Evolutionary conservation across 1,139 yeast genomes (phyloP), one percentile per base, ranked within the genome.

Genomic region (Chernovozyma sophiae-reginae): DNA sequence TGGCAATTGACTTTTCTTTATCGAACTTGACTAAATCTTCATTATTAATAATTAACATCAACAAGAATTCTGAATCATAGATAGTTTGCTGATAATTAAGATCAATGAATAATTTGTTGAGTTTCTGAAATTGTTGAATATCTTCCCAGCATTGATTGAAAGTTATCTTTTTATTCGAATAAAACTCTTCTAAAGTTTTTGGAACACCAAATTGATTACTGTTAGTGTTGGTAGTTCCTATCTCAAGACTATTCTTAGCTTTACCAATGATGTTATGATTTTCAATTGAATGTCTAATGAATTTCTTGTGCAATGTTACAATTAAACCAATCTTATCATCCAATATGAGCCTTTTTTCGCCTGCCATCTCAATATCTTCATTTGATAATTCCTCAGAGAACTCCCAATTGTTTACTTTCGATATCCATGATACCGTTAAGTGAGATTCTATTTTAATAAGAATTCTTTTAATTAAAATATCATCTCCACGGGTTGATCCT

Each of bases 401-500:
- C 36, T 83, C 89, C 95, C 95, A 86, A 30, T 72, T 65, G 32
- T 70, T 62, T 10, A 85, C 79, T 34, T 53, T 56, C 37, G 70
- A 66, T 12, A 81, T 65, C 95, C 95, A 86, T 7, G 74, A 66
- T 37, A 42, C 49, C 13, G 70, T 62, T 10, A 69, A 50, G 4
- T 64, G 61, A 0, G 74, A 51, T 55, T 90, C 97, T 28, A 86
- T 64, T 10, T 56, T 55, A 37, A 68, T 64, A 33, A 90, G 53
- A 3, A 85, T 57, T 3, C 65, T 57, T 41, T 84, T 75, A 24
- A 90, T 53, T 2, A 87, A 45, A 35, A 77, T 53, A 53, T 90
- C 97, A 31, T 76, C 77, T 2, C 79, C 64, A 13, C 74, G 56
- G 4, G 68, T 62, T 0, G 90, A 71, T 2, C 96, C 97, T 30